Conservation (phyloP, 306 rosid species). For the Fragaria ananassa region DNA sequence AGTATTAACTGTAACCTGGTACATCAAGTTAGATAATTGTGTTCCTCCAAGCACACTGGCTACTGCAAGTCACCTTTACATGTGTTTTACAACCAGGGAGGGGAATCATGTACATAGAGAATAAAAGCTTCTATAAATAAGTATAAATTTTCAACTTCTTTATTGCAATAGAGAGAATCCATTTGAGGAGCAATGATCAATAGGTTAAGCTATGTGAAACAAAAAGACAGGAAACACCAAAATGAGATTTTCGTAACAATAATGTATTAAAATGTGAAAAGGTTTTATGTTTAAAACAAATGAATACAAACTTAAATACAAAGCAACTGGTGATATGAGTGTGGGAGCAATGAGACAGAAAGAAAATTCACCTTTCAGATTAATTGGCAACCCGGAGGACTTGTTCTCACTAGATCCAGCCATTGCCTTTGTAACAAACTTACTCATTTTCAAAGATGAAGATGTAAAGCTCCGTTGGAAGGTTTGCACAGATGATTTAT, state of each 20-base stretch:
- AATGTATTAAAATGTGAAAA: neutral
- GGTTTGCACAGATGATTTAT: constrained; percentile 47
- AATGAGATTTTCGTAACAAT: neutral
- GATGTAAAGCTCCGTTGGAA: constrained; percentile 39
- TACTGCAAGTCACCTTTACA: neutral
- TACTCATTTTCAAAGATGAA: constrained; percentile 35
- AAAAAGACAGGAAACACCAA: neutral
- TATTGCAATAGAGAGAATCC: neutral
- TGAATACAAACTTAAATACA: neutral
- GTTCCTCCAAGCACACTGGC: neutral
- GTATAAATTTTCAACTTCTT: neutral
- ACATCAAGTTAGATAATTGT: neutral
- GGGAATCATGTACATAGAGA: neutral
- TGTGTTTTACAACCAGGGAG: neutral
- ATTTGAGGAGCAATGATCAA: neutral
- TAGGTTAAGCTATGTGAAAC: neutral
- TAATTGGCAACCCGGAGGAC: constrained; percentile 75
- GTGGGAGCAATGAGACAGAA: neutral
- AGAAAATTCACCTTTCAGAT: constrained; percentile 60
- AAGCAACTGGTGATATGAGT: neutral
- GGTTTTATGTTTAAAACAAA: neutral
- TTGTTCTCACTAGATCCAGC: constrained; percentile 49
- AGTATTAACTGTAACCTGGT: neutral
- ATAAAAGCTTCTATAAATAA: neutral
- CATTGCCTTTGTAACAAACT: constrained; percentile 53